Evolutionary conservation across 2,329 filamentous ascomycete species (phyloP), one percentile per base, ranked within the genome.

Genomic region (Emergomyces orientalis): DNA sequence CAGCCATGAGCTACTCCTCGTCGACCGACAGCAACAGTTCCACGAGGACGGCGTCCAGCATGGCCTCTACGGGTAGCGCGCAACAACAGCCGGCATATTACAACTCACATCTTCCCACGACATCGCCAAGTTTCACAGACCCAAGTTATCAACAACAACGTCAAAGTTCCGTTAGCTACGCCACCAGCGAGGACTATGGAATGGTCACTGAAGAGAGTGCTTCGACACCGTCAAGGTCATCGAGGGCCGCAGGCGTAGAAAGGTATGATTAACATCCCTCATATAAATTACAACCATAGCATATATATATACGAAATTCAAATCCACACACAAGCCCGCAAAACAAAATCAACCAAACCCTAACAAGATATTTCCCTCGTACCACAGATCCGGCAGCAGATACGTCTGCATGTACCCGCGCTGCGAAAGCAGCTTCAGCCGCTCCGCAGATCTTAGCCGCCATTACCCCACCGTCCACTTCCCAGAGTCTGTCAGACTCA

Each of bases 401-500:
- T 67, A 67, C 52, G 61, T 63, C 62, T 74, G 72, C 63, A 41
- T 66, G 9, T 63, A 69, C 59, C 55, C 63, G 4, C 64, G 65
- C 30, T 76, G 71, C 64, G 57, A 67, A 32, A 69, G 67, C 63
- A 69, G 69, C 45, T 81, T 81, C 70, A 76, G 74, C 19, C 78
- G 80, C 55, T 73, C 75, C 52, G 79, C 79, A 7, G 81, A 83
- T 67, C 70, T 82, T 13, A 77, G 78, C 65, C 79, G 81, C 7
- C 81, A 83, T 66, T 71, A 77, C 59, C 71, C 72, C n/a, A 78
- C 75, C 57, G 76, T 79, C 17, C 81, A 82, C 67, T 73, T 74
- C 61, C 76, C 76, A 6, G 68, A 74, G 14, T 54, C 63, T 3
- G 59, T 67, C n/a, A 73, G 73, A 64, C 71, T 76, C 58, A 76